Conservation (phyloP, 108 stramenopile genomes). For the Cyclotella sp. region DNA sequence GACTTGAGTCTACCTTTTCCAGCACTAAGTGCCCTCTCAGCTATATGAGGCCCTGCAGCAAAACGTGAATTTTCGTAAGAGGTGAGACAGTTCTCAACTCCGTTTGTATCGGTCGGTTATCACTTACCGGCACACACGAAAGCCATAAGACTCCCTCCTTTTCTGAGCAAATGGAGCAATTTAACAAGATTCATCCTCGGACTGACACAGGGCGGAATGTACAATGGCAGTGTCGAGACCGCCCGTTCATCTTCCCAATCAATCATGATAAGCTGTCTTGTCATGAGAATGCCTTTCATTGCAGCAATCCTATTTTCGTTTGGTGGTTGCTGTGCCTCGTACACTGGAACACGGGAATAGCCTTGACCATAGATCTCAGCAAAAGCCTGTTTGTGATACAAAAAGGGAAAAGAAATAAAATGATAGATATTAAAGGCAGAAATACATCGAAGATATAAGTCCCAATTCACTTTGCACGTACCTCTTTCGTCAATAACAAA, state of each 20-base stretch:
- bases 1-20: not conserved
- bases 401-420: not conserved
- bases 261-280: constrained; percentile 69
- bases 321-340: constrained; percentile 35
- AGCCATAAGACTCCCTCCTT: constrained; percentile 62
- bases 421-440: not conserved
- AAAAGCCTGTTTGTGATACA: constrained; percentile 19
- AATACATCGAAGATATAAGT: not conserved
- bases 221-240: constrained; percentile 55
- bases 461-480: not conserved
- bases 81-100: not conserved
- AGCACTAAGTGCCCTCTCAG: constrained; percentile 25
- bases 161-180: constrained; percentile 55
- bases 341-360: constrained; percentile 69
- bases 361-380: constrained; percentile 68
- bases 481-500: constrained; percentile 54
- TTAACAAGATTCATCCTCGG: constrained; percentile 64
- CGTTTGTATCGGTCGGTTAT: not conserved
- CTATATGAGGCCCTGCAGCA: constrained; percentile 54
- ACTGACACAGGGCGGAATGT: constrained; percentile 57
- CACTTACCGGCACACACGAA: constrained; percentile 63
- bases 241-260: constrained; percentile 66
- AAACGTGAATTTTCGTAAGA: not conserved
- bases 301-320: constrained; percentile 31
- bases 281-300: constrained; percentile 66